Base-by-base conservation (phyloP, 2,329 filamentous ascomycete species). In the Magnaporthiopsis poae region DNA sequence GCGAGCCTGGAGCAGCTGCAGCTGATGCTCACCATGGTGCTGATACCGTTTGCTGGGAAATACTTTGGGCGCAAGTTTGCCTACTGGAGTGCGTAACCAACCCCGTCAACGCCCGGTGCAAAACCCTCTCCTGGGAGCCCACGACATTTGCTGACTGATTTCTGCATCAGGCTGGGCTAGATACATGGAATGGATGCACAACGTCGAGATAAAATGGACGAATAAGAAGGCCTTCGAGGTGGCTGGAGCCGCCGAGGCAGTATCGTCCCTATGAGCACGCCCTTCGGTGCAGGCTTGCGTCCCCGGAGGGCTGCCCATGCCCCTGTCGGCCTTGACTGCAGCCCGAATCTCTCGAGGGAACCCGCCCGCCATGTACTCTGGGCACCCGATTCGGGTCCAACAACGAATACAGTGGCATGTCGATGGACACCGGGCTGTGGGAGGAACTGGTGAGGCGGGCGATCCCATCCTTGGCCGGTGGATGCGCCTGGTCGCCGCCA, bases 31-130 rank as follows among this genome's bases (percentile, higher is more conserved):
- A 96, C 91, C 27, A 96, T 99, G 92, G 90, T 98, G 63, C 78
- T 98, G 71, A 89, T 99, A 64, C 95, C 95, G 2, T 97, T 96
- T 77, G 81, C 92, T 71, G 95, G 95, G 68, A 99, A 98, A 79
- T 98, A 92, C 79, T 87, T 97, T 77, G 95, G 95, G 62, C 86
- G 95, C 76, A 96, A 92, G 78, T 96, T 93, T 80, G 94, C 94
- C 68, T 97, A 96, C 76, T 97, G 92, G 91, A 92, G 94, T 97
- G 83, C 76, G 89, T 82, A 31, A 9, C 2, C 64, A 31, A 9
- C 2, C 64, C 60, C n/a, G n/a, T 36, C 21, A 8, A 60, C 35
- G 29, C 59, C 62, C 8, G 12, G 15, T 27, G 2, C 65, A n/a
- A 52, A 46, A 31, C 46, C 33, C 21, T 18, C 46, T 27, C 31